A percentile compares a stretch with the other conserved stretches of the same genome.
Conservation (phyloP, 2,329 filamentous ascomycete genomes). For the Botryotinia convoluta region DNA sequence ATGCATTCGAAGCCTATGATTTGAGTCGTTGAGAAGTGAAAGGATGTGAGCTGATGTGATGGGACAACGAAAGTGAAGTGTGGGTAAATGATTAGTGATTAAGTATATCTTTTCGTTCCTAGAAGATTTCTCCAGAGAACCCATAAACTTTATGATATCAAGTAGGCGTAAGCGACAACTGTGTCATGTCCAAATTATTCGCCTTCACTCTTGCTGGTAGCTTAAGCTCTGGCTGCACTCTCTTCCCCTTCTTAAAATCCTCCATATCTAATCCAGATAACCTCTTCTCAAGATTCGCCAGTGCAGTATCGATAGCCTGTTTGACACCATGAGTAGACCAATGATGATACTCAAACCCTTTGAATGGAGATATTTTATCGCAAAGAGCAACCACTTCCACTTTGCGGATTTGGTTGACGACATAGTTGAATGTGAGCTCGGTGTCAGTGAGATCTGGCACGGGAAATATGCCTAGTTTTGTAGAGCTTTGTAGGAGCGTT, state of each 20-base stretch:
- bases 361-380: constrained; percentile 8
- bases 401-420: constrained; percentile 2
- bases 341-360: neutral
- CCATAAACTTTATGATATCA: neutral
- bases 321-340: constrained; percentile 14
- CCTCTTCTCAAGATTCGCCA: neutral
- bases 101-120: neutral
- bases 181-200: neutral
- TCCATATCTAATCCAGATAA: constrained; percentile 6
- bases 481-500: constrained; percentile 8
- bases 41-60: neutral
- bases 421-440: neutral
- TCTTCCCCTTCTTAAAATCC: constrained; percentile 12
- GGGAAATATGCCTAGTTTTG: constrained; percentile 13
- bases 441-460: constrained; percentile 2
- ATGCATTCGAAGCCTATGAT: neutral
- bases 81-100: neutral
- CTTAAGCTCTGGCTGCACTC: neutral
- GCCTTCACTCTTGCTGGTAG: neutral
- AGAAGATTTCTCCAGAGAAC: too few species aligned
- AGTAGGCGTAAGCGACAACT: neutral
- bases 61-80: neutral
- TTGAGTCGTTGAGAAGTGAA: neutral
- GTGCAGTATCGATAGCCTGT: constrained; percentile 1
- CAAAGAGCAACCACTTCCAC: constrained; percentile 12